Conservation (phyloP, 2,329 filamentous ascomycete genomes). For the Trichoderma brevicompactum region DNA sequence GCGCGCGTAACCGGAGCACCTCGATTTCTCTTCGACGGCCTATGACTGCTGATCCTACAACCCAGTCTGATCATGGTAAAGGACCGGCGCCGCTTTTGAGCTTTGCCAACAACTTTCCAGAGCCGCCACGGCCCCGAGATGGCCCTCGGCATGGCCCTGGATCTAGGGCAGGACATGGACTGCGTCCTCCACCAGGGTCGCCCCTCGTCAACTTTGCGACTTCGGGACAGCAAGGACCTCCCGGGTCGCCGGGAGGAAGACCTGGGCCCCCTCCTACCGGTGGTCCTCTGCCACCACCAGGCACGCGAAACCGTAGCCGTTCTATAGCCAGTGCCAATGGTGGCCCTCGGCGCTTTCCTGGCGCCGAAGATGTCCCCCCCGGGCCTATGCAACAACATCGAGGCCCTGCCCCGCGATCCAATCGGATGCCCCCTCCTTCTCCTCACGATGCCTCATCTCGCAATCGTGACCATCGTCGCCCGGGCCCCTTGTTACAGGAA, state of each 20-base stretch:
- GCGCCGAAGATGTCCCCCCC: slow-evolving; percentile 32
- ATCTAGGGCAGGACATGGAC: slow-evolving; percentile 46
- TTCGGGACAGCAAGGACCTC: slow-evolving; percentile 20
- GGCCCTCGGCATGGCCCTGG: slow-evolving; percentile 35
- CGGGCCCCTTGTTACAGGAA: slow-evolving; percentile 17
- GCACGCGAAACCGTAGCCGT: slow-evolving; percentile 35
- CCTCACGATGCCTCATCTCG: slow-evolving; percentile 14
- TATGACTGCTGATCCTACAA: slow-evolving; percentile 35
- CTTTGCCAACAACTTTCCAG: slow-evolving; percentile 63
- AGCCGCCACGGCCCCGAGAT: slow-evolving; percentile 62
- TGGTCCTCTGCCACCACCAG: slow-evolving; percentile 28
- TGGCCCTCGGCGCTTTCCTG: slow-evolving; percentile 15
- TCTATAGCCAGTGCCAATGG: slow-evolving; percentile 33
- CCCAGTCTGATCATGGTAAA: slow-evolving; percentile 36
- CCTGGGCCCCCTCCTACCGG: slow-evolving; percentile 11
- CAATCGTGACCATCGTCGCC: slow-evolving; percentile 23
- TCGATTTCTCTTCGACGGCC: slow-evolving; percentile 36
- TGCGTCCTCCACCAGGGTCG: slow-evolving; percentile 45
- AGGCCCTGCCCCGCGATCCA: slow-evolving; percentile 11
- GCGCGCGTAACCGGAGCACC: slow-evolving; percentile 41
- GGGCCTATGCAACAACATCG: slow-evolving; percentile 34
- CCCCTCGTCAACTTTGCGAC: slow-evolving; percentile 55
- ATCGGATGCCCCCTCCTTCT: slow-evolving; percentile 23
- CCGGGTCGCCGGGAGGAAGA: slow-evolving; percentile 32
- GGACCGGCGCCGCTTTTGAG: slow-evolving; percentile 67